Conservation (phyloP, 257 asterid species). For the Capsicum chinense region DNA sequence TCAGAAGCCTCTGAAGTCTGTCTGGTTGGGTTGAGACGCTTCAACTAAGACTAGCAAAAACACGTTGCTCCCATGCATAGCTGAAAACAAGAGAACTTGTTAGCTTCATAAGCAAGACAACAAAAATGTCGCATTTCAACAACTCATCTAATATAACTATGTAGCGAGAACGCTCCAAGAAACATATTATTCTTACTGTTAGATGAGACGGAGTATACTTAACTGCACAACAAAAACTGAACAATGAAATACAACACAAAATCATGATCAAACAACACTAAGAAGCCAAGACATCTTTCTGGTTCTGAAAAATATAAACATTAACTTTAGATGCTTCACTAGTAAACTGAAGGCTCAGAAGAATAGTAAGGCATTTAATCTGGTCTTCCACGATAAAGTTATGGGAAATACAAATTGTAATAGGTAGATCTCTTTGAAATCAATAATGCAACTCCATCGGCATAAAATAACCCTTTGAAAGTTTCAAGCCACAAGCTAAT, state of each 20-base stretch:
- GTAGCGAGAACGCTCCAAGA: not conserved
- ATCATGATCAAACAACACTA: not conserved
- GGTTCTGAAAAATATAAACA: slow-evolving; percentile 6
- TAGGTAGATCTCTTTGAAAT: not conserved
- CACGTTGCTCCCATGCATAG: not conserved
- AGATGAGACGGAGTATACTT: not conserved
- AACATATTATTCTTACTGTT: too few relatives aligned
- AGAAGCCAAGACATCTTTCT: not conserved
- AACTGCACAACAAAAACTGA: slow-evolving; percentile 8
- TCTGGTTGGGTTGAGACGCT: not conserved
- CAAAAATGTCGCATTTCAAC: not conserved
- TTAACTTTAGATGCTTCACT: not conserved
- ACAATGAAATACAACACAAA: not conserved
- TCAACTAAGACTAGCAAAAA: not conserved
- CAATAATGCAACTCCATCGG: not conserved
- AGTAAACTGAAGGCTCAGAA: not conserved
- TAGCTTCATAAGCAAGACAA: not conserved
- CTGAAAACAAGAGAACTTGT: not conserved
- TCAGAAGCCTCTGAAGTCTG: slow-evolving; percentile 1
- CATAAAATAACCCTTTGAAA: not conserved
- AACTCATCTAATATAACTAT: not conserved
- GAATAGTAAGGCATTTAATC: not conserved
- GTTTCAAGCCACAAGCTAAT: not conserved
- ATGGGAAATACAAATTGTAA: not conserved
- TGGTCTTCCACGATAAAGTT: not conserved